Base-by-base conservation (phyloP, 768 basidiomycete species). In the Boletus rubropictus region DNA sequence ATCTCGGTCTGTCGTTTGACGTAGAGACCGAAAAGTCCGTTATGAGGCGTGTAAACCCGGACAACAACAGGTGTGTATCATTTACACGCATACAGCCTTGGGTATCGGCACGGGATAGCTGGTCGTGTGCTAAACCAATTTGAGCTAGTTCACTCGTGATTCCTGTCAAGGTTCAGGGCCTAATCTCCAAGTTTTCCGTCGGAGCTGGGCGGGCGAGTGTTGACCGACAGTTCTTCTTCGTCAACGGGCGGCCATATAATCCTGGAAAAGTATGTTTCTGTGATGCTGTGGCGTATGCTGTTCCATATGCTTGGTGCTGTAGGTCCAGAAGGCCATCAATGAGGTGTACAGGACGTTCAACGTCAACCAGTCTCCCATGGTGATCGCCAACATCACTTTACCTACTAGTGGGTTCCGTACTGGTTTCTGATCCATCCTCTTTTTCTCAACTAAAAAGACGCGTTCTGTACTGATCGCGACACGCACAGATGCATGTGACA, bases 261-360 rank as follows among this genome's bases (percentile, higher is more conserved):
- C 73, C 87, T 8, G 67, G 73, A 15, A 93, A 89, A 73, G 91
- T 86, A 36, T 11, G 63, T 42, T 21, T 2, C 8, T 33, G 4
- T 7, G 4, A 33, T 48, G 27, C 39, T 39, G 42, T 44, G 9
- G n/a, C 21, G 11, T 21, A 20, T 32, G 39, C 18, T 14, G 22
- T 44, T 29, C 8, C 50, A n/a, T 10, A 35, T 33, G 0, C 21
- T 36, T 14, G 34, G 32, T 6, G 12, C 28, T 36, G n/a, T 18
- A 90, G 88, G 71, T 94, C 22, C 86, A 90, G 58, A 93, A 91
- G 59, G 84, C 82, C 0, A 79, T 96, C 69, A 96, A 96, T 59
- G 95, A 99, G 56, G 81, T 91, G 3, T 99, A 96, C 65, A 82
- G 85, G 43, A 77, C 82, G 0, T 95, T 94, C 72, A 84, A 83